Evolutionary conservation across 2,329 filamentous ascomycete genomes (phyloP), one percentile per base, ranked within the genome.

Genomic region (Aspergillus proliferans): DNA sequence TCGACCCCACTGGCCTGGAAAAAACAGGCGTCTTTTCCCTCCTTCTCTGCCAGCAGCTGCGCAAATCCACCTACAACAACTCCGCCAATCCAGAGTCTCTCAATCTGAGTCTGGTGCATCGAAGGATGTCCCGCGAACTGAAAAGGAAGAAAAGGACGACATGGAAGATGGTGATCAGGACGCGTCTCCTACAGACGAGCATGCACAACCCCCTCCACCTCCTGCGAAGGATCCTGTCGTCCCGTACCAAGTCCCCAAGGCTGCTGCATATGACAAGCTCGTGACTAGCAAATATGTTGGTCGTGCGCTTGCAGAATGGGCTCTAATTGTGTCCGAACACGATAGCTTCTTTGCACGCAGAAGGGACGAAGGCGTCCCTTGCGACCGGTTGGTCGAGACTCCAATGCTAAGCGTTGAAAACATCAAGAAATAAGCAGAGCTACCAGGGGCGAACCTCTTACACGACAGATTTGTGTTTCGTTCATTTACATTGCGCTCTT

Each of bases 271-370:
- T 26, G 58, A 69, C 24, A 58, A 64, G 24, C 48, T 69, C n/a
- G 63, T 63, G 39, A 60, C 66, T 28, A 79, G 78, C 52, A 77
- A 76, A 50, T 85, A 85, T 61, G 75, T 76, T n/a, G 82, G 82
- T 14, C 74, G 82, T 36, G 80, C 82, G 9, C 72, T 85, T 34
- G 81, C 81, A 1, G 82, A 85, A 63, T 85, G 82, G 82, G 75
- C 75, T 3, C 72, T 81, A 45, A 74, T 84, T 26, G 76, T 83
- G 7, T 74, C 75, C 21, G 82, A 85, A 58, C 84, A 79, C 56
- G 78, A 83, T 58, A 81, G 77, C 55, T 85, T 85, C 68, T 84
- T 83, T 56, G 76, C 82, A 48, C 71, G 82, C 49, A 71, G 82
- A 53, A 80, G 77, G 58, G 76, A 77, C 44, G 82, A 85, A 62